Conservation (phyloP, 768 basidiomycete species). For the Agrocybe chaxingu region DNA sequence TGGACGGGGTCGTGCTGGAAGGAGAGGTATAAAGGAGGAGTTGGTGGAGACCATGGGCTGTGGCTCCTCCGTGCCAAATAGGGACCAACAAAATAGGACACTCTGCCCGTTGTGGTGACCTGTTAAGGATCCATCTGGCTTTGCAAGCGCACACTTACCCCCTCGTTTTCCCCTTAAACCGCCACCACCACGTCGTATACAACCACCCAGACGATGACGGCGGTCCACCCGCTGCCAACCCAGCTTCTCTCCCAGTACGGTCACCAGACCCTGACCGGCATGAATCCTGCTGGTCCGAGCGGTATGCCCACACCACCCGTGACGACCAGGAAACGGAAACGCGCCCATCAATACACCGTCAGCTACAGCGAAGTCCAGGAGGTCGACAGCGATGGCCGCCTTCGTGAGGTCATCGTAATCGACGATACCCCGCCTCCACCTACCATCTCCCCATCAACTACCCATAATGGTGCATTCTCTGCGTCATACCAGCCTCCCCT, state of each 20-base stretch:
- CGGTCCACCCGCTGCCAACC: constrained; percentile 62
- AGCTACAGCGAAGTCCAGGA: constrained; percentile 89
- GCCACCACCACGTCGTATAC: constrained; percentile 53
- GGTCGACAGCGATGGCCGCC: constrained; percentile 71
- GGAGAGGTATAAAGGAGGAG: neutral
- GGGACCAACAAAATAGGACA: constrained; percentile 34
- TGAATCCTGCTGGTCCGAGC: constrained; percentile 47
- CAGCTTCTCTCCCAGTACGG: constrained; percentile 65
- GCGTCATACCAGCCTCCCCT: constrained; percentile 77
- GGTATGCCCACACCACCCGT: constrained; percentile 71
- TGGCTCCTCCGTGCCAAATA: constrained; percentile 23
- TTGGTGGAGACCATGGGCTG: constrained; percentile 7
- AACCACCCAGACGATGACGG: constrained; percentile 59
- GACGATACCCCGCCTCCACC: constrained; percentile 88
- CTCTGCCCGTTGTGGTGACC: constrained; percentile 30
- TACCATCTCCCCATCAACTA: constrained; percentile 73
- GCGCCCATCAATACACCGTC: constrained; percentile 76
- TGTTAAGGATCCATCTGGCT: constrained; percentile 39
- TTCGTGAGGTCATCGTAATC: constrained; percentile 88
- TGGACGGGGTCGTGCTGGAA: neutral
- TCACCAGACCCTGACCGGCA: constrained; percentile 51
- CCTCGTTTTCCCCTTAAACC: constrained; percentile 25
- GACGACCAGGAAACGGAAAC: constrained; percentile 78
- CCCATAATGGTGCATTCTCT: constrained; percentile 68
- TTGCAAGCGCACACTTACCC: constrained; percentile 33